These are phyloP conservation scores for Candida sithepensis DNA, from an alignment of 805 yeast genomes.

Conservation along the genomic window DNA sequence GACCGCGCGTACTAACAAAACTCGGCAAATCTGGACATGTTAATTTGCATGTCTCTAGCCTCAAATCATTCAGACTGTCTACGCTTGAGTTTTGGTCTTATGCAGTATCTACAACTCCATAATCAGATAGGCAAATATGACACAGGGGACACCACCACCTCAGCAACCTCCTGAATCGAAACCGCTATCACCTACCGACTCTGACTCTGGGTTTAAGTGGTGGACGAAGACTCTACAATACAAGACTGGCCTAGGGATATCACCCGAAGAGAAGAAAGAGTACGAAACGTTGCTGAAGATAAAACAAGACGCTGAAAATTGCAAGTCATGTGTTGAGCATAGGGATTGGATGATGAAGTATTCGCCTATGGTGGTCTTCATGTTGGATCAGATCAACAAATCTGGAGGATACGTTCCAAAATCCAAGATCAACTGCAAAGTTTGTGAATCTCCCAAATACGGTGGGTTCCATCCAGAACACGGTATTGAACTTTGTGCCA, in stretches of 20 bases:
- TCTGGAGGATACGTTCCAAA: constrained; percentile 48
- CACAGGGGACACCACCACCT: constrained; percentile 2
- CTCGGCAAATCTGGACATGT: not conserved
- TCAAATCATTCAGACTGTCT: too few species aligned
- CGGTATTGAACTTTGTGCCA: constrained; percentile 86
- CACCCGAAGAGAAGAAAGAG: constrained; percentile 45
- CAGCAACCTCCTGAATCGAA: not conserved
- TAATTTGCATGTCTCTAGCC: too few species aligned
- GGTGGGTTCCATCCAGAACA: constrained; percentile 93
- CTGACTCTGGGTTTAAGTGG: constrained; percentile 55
- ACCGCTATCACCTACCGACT: constrained; percentile 32
- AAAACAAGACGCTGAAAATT: constrained; percentile 34
- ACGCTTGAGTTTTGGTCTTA: too few species aligned
- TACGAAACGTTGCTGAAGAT: constrained; percentile 50
- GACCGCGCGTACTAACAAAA: not conserved
- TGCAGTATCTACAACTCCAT: too few species aligned
- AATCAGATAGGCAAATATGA: constrained; percentile 5
- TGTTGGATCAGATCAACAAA: constrained; percentile 78
- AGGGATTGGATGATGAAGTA: constrained; percentile 76
- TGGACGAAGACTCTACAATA: constrained; percentile 74
- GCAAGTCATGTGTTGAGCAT: constrained; percentile 68
- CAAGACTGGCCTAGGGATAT: constrained; percentile 64
- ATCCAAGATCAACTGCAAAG: constrained; percentile 67
- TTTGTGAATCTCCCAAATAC: constrained; percentile 76
- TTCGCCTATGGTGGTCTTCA: constrained; percentile 82